Percentiles rank a stretch among this genome's conserved stretches.
These are phyloP conservation scores for Saturnispora silvae DNA, from an alignment of 805 yeast species.

Conservation along the genomic window DNA sequence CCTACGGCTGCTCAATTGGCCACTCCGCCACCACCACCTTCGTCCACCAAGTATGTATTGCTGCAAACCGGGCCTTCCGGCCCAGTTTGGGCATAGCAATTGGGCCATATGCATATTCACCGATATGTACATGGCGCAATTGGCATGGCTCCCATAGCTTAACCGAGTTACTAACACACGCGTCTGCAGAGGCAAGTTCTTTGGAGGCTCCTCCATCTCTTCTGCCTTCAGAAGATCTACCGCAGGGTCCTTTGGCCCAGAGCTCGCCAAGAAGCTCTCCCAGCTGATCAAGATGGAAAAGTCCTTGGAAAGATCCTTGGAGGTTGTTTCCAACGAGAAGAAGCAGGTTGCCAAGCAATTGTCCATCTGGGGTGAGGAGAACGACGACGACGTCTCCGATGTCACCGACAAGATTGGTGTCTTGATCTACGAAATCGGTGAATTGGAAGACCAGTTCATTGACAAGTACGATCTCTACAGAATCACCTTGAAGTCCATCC, in stretches of 20 bases:
- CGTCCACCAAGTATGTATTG: conserved; percentile 56
- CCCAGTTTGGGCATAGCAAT: background rate
- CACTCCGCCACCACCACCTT: conserved; percentile 88
- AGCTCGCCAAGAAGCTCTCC: conserved; percentile 82
- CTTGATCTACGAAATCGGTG: conserved; percentile 90
- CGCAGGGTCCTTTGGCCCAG: conserved; percentile 92
- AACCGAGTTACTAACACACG: conserved; percentile 1
- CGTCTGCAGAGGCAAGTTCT: conserved; percentile 43
- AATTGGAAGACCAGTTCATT: conserved; percentile 94
- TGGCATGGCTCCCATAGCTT: background rate
- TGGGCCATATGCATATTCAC: no score
- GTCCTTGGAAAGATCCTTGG: conserved; percentile 88
- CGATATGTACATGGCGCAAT: no score
- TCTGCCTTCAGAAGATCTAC: conserved; percentile 66
- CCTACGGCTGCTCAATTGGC: conserved; percentile 97
- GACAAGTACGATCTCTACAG: conserved; percentile 98
- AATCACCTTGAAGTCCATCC: conserved; percentile 84
- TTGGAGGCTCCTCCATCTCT: conserved; percentile 64
- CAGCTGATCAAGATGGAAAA: conserved; percentile 93
- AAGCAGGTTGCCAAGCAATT: conserved; percentile 95
- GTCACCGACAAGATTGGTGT: conserved; percentile 97
- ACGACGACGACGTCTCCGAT: conserved; percentile 94
- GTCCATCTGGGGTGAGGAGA: conserved; percentile 95
- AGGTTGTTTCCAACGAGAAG: conserved; percentile 87
- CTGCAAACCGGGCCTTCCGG: background rate